Percentiles rank a stretch among this genome's conserved stretches.
Conservation (phyloP, 768 basidiomycete species). For the Pleurotus salmoneostramineus region DNA sequence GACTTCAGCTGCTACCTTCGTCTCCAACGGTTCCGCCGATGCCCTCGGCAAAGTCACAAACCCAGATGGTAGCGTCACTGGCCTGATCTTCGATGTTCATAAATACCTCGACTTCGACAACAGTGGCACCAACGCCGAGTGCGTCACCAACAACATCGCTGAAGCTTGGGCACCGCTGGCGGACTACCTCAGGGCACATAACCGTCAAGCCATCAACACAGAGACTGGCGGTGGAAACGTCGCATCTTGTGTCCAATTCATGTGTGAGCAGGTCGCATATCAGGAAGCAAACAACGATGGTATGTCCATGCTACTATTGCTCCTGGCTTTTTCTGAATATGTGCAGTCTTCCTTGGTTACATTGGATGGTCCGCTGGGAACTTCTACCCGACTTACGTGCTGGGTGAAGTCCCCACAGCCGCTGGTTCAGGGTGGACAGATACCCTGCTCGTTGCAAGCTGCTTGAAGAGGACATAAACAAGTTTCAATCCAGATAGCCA, state of each 20-base stretch:
- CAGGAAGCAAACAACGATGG: constrained; percentile 47
- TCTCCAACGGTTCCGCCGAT: constrained; percentile 45
- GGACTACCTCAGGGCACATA: constrained; percentile 43
- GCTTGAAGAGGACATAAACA: constrained; percentile 17
- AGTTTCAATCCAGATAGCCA: neutral
- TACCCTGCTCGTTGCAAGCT: constrained; percentile 32
- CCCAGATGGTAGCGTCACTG: constrained; percentile 37
- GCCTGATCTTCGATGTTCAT: constrained; percentile 60
- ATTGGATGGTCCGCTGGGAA: constrained; percentile 59
- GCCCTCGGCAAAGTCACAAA: constrained; percentile 42
- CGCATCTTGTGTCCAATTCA: constrained; percentile 38
- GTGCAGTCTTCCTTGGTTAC: constrained; percentile 44
- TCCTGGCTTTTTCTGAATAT: constrained; percentile 11
- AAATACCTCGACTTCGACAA: constrained; percentile 27
- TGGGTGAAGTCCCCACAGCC: constrained; percentile 27
- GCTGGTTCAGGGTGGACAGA: constrained; percentile 35
- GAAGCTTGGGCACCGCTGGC: constrained; percentile 42
- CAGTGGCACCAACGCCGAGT: constrained; percentile 24
- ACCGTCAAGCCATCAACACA: constrained; percentile 52
- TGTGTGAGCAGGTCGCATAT: constrained; percentile 42
- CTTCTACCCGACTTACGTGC: constrained; percentile 37
- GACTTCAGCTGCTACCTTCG: constrained; percentile 47
- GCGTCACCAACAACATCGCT: constrained; percentile 52
- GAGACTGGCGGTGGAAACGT: constrained; percentile 60
- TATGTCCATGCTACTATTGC: constrained; percentile 15